A percentile compares a stretch with the other conserved stretches of the same genome.
phyloP scores from a whole-genome alignment of 2,329 filamentous ascomycete species.

The Fusarium circinatum region DNA sequence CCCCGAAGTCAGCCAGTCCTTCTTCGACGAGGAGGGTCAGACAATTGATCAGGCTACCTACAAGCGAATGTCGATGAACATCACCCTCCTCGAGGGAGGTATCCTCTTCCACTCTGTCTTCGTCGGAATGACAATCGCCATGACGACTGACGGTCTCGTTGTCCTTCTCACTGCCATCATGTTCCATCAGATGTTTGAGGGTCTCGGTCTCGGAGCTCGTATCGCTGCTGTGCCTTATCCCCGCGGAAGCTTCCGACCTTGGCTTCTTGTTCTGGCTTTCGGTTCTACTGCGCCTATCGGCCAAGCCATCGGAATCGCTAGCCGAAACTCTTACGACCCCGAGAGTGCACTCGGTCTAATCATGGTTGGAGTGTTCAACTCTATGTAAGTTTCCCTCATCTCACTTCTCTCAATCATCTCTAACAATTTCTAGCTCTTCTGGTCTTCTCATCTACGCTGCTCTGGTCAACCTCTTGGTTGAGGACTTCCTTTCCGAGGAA shows the following conservation, averaged over 20 bases:
- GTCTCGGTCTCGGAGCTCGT: conserved; percentile 75
- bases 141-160: conserved; percentile 73
- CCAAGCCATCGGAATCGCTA: conserved; percentile 69
- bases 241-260: conserved; percentile 65
- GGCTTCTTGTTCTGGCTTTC: conserved; percentile 70
- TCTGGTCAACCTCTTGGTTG: conserved; percentile 70
- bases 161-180: conserved; percentile 75
- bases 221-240: conserved; percentile 74
- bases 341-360: conserved; percentile 72
- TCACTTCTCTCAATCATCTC: rapidly evolving
- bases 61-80: conserved; percentile 76
- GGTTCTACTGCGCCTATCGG: conserved; percentile 72
- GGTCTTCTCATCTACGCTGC: conserved; percentile 71
- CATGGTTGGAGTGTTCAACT: conserved; percentile 72
- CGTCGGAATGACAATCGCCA: conserved; percentile 77
- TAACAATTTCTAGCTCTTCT: conserved; percentile 58
- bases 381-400: conserved; percentile 58
- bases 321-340: conserved; percentile 68
- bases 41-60: conserved; percentile 58
- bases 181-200: conserved; percentile 77
- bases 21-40: conserved; percentile 57
- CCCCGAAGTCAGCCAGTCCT: conserved; percentile 43
- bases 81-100: conserved; percentile 78
- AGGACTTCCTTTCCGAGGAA: conserved; percentile 72
- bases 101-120: conserved; percentile 84